phyloP scores from a whole-genome alignment of 148 eudicot species.

The Linanthus parryae region DNA sequence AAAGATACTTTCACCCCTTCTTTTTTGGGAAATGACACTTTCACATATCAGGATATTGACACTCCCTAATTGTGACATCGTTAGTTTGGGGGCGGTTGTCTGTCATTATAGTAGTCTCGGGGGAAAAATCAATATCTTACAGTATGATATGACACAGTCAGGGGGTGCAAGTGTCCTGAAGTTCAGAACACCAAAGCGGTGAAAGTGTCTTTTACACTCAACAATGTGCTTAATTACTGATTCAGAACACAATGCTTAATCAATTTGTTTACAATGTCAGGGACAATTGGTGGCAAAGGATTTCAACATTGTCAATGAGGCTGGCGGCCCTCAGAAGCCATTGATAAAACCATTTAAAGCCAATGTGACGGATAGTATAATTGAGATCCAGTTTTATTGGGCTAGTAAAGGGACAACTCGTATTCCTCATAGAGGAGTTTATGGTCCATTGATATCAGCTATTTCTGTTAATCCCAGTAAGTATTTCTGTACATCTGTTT shows the following conservation, averaged over 20 bases:
- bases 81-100: too few species aligned
- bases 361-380: conserved; percentile 38
- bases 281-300: conserved; percentile 43
- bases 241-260: not conserved
- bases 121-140: too few species aligned
- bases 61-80: too few species aligned
- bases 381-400: conserved; percentile 67
- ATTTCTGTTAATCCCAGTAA: conserved; percentile 56
- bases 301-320: conserved; percentile 62
- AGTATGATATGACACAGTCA: too few species aligned
- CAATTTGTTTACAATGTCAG: conserved; percentile 23
- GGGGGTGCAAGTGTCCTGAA: too few species aligned
- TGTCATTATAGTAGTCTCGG: too few species aligned
- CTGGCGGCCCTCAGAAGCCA: conserved; percentile 44
- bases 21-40: too few species aligned
- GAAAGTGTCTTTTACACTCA: too few species aligned
- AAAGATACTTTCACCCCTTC: too few species aligned
- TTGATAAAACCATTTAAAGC: conserved; percentile 29
- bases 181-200: too few species aligned
- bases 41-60: too few species aligned
- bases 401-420: conserved; percentile 75
- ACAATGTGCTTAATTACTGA: too few species aligned
- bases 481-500: conserved; percentile 6
- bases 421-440: conserved; percentile 61
- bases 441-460: conserved; percentile 78